Conservation (phyloP, 2,329 filamentous ascomycete species). For the Clarireedia hainanense region DNA sequence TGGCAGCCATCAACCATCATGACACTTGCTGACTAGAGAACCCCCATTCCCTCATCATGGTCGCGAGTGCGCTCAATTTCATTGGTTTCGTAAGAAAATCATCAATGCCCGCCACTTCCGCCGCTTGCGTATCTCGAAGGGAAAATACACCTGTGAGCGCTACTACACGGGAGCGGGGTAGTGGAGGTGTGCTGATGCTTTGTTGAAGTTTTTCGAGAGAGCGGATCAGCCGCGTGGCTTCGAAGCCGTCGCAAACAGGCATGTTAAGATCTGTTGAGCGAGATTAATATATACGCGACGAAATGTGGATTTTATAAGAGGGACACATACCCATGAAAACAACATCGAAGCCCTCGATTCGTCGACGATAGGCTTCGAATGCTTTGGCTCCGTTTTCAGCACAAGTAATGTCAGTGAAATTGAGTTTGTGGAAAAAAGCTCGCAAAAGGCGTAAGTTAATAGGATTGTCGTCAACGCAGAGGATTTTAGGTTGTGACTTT, state of each 20-base stretch:
- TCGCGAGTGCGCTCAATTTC: constrained; percentile 2
- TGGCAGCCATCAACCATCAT: neutral
- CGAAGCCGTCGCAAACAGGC: constrained; percentile 44
- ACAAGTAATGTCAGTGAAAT: constrained; percentile 27
- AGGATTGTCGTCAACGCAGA: constrained; percentile 33
- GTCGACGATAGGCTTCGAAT: constrained; percentile 29
- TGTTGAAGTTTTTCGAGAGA: constrained; percentile 34
- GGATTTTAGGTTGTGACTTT: constrained; percentile 9
- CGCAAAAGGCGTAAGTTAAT: constrained; percentile 32
- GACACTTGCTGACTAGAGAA: neutral
- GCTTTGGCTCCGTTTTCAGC: constrained; percentile 38
- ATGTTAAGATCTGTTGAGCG: constrained; percentile 40
- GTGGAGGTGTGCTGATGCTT: constrained; percentile 17
- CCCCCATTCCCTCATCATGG: constrained; percentile 1
- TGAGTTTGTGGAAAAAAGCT: constrained; percentile 24
- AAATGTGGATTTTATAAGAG: no score
- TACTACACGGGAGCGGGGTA: constrained; percentile 32
- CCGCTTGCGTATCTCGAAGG: constrained; percentile 39
- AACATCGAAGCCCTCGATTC: constrained; percentile 31
- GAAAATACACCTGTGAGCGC: constrained; percentile 45
- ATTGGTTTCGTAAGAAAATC: constrained; percentile 47
- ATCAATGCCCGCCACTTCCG: constrained; percentile 44
- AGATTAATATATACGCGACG: neutral
- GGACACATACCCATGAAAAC: constrained; percentile 38
- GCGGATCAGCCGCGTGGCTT: constrained; percentile 40